Evolutionary conservation across 805 yeast species (phyloP), one percentile per base, ranked within the genome.

Genomic region (Jamesozyma lodderae): DNA sequence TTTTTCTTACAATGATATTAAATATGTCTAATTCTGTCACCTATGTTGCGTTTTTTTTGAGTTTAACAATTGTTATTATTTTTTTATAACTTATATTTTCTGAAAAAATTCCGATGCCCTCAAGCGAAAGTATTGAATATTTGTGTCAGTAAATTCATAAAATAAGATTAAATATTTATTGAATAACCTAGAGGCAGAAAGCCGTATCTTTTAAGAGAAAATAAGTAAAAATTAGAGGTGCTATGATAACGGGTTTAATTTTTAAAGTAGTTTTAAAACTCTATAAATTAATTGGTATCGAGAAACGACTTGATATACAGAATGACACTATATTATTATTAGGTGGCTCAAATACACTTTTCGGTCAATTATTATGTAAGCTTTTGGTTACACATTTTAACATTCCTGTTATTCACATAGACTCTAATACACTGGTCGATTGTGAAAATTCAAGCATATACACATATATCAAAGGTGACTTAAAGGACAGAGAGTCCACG

Each of bases 321-420:
- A 15, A 11, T 7, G 51, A 49, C 34, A 34, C 32, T 3, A 43
- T 49, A 3, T 23, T 51, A 7, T 39, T 53, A 9, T 28, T 51
- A 4, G 56, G 56, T n/a, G 57, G 56, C 3, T 44, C 52, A 13
- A 39, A 43, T 6, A 44, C 47, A 14, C 38, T 27, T 1, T 40
- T 48, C 30, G 57, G 57, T 1, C 37, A 21, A 9, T 38, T 34
- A 8, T 21, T 53, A 18, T 43, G 49, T 17, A 20, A 33, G 8
- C 17, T 31, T 5, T 34, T 53, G 14, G 36, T 41, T 1, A 23
- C 36, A 3, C 26, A 35, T 16, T 34, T 35, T 16, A 36, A 37
- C 4, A 27, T 36, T 14, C 10, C n/a, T 4, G 45, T 50, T 1
- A 43, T 53, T 3, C 48, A 51, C 31, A 25, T 53, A 13, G 56